Evolutionary conservation across 2,329 filamentous ascomycete species (phyloP), one percentile per base, ranked within the genome.

Genomic region (Colletotrichum orbiculare): DNA sequence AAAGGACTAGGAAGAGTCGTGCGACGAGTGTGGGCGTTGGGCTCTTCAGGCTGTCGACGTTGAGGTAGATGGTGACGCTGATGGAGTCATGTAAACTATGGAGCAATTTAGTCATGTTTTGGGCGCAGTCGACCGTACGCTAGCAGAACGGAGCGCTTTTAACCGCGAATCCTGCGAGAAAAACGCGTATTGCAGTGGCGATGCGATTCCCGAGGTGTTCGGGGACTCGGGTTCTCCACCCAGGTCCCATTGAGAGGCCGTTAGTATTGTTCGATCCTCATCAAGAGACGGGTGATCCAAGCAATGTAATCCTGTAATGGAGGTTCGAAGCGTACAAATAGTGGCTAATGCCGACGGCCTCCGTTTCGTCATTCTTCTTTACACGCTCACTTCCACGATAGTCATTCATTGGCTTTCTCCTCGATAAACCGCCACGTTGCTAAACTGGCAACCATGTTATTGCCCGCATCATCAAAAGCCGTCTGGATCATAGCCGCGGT

Each of bases 151-250:
- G 4, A 25, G 3, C 17, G 17, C 17, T 17, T 8, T 39, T 17
- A 41, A 37, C 35, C 49, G 38, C 37, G 49, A 33, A 54, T 35
- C 53, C 53, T 25, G 34, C 15, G n/a, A 12, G 35, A 39, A 56
- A 56, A n/a, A 46, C 54, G 43, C 54, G 54, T 46, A 25, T 56
- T 17, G 42, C 34, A 35, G 42, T 48, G 54, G 54, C 33, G 4
- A 38, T 57, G 54, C 54, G 54, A 1, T 39, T 25, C 12, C 35
- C 54, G 35, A 39, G 15, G 54, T 10, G 34, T 11, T 57, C 45
- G 45, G 35, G 33, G 6, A 15, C 33, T 48, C 12, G 35, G 15
- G 42, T 48, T 57, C 54, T 41, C 54, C 54, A 48, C 54, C 45
- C 12, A n/a, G 35, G n/a, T 35, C 15, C 42, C 34, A 10, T 25